These are phyloP conservation scores for Mucor indicus DNA, from an alignment of 371 early-diverging fungal genomes.

Conservation along the genomic window DNA sequence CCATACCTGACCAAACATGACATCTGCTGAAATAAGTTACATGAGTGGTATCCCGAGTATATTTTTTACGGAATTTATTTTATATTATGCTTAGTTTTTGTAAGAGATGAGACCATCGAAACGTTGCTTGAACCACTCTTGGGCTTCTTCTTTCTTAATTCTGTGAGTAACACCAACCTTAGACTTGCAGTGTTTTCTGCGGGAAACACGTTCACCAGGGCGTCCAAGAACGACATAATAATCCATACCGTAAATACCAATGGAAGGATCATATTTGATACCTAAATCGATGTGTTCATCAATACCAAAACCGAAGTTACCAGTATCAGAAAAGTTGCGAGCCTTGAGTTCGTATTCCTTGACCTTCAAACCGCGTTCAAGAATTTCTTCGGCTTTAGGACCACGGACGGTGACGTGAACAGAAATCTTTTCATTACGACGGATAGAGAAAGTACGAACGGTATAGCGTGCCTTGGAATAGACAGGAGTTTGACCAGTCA, in stretches of 20 bases:
- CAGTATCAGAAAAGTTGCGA: constrained; percentile 96
- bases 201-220: constrained; percentile 96
- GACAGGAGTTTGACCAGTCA: constrained; percentile 99
- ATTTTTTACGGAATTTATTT: too few relatives aligned
- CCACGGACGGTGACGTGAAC: constrained; percentile 99
- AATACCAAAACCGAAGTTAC: constrained; percentile 99
- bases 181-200: constrained; percentile 90
- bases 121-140: too few relatives aligned
- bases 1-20: too few relatives aligned
- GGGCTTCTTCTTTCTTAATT: constrained; percentile 91
- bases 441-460: constrained; percentile 99
- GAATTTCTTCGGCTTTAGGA: constrained; percentile 81
- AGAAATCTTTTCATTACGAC: constrained; percentile 99
- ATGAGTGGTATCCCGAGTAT: too few relatives aligned
- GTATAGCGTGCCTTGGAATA: constrained; percentile 99
- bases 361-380: constrained; percentile 99
- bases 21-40: too few relatives aligned
- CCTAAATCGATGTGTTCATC: constrained; percentile 99
- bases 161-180: constrained; percentile 93
- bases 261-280: constrained; percentile 99
- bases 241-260: constrained; percentile 99
- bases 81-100: too few relatives aligned
- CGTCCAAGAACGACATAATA: constrained; percentile 98
- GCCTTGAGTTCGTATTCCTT: constrained; percentile 99
- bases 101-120: too few relatives aligned